Conservation (phyloP, 805 yeast genomes). For the Hanseniaspora opuntiae region DNA sequence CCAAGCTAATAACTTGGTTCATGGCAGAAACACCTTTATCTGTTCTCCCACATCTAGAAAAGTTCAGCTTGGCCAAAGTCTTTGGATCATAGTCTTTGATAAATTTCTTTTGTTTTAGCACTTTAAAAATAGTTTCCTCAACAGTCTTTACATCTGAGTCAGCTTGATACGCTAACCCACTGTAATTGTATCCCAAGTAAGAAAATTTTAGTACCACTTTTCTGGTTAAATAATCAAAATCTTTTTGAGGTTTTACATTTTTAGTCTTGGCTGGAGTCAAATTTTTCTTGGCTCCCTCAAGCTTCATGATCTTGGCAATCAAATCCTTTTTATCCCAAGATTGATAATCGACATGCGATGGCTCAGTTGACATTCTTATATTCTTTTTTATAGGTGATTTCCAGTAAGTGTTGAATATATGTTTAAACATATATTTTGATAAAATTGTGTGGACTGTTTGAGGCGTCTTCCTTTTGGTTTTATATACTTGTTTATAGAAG, state of each 20-base stretch:
- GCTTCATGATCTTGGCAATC: constrained; percentile 39
- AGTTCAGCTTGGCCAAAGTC: constrained; percentile 25
- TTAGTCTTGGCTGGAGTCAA: constrained; percentile 1
- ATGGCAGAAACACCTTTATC: constrained; percentile 95
- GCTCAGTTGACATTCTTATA: not conserved
- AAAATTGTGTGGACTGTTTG: too few species aligned
- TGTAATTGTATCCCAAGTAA: constrained; percentile 88
- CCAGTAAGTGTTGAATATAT: not conserved
- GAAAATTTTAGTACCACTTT: constrained; percentile 72
- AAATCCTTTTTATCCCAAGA: constrained; percentile 57
- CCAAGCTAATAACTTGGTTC: constrained; percentile 79
- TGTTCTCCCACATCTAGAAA: constrained; percentile 88
- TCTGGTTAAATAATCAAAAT: constrained; percentile 57
- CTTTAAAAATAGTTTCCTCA: constrained; percentile 62
- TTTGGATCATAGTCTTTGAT: constrained; percentile 40
- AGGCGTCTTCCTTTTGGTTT: not conserved
- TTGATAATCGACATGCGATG: constrained; percentile 28
- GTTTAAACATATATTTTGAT: not conserved
- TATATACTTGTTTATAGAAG: not conserved
- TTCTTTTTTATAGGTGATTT: not conserved
- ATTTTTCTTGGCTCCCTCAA: constrained; percentile 30
- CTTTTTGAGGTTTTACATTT: constrained; percentile 24
- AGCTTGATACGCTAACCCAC: constrained; percentile 73
- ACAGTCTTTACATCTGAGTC: constrained; percentile 75
- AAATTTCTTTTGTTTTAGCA: constrained; percentile 52